Evolutionary conservation across 306 rosid species (phyloP).

Genomic region (Notholithocarpus densiflorus): DNA sequence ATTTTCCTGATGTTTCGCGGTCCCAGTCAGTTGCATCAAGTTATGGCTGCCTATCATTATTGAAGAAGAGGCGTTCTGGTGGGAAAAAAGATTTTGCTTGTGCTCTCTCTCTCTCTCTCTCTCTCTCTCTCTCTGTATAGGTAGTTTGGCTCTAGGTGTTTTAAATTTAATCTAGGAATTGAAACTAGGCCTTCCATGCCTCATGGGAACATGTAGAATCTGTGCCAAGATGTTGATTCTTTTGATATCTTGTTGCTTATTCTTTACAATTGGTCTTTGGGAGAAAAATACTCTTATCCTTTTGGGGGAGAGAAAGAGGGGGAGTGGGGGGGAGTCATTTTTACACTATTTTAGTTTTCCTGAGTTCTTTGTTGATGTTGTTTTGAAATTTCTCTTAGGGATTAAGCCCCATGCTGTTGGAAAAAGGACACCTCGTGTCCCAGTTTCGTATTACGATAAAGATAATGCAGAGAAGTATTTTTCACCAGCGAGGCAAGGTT

Average conservation of each 20-base stretch:
- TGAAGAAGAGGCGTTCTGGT: conserved; percentile 82
- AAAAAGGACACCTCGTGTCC: conserved; percentile 92
- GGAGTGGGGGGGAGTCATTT: background rate
- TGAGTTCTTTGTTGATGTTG: conserved; percentile 2
- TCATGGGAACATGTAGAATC: background rate
- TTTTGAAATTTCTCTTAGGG: conserved; percentile 47
- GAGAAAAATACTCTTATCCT: conserved; percentile 1
- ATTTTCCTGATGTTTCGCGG: conserved; percentile 59
- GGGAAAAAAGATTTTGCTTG: conserved; percentile 32
- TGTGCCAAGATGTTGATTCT: background rate
- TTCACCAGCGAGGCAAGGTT: conserved; percentile 57
- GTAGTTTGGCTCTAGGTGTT: conserved; percentile 21
- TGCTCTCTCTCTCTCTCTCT: conserved; percentile 13
- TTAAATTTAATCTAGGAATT: conserved; percentile 9
- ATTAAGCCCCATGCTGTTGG: conserved; percentile 82
- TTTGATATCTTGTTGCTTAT: background rate
- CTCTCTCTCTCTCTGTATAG: background rate
- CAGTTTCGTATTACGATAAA: conserved; percentile 58
- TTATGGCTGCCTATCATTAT: conserved; percentile 73
- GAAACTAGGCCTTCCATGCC: conserved; percentile 3
- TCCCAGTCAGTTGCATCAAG: conserved; percentile 60
- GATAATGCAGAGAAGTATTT: conserved; percentile 50
- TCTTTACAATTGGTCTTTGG: background rate
- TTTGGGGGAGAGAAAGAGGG: background rate
- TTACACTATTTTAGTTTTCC: background rate